phyloP scores from a whole-genome alignment of 164 flowering plant genomes.

The Vitis cinerea region DNA sequence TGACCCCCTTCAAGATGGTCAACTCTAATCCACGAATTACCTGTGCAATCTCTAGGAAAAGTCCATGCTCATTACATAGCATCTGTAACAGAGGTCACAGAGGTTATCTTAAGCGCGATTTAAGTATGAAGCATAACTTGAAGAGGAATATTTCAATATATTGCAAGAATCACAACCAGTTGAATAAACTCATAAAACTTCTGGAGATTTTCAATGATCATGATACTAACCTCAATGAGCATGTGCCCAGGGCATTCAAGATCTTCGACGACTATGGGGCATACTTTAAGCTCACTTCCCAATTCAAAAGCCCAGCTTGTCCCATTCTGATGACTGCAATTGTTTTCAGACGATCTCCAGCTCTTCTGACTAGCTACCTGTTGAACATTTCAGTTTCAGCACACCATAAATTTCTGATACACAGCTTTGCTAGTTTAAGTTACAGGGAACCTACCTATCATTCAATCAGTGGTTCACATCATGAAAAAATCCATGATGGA shows the following conservation, averaged over 20 bases:
- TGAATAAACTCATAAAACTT: too few species aligned
- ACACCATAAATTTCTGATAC: neutral
- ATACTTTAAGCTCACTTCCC: constrained; percentile 27
- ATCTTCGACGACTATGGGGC: constrained; percentile 64
- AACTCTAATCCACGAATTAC: constrained; percentile 53
- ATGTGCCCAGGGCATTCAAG: constrained; percentile 53
- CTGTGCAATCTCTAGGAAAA: constrained; percentile 82
- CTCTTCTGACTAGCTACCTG: constrained; percentile 33
- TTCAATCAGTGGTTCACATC: neutral
- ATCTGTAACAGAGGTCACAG: constrained; percentile 40
- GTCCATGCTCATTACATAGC: constrained; percentile 60
- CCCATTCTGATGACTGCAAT: constrained; percentile 28
- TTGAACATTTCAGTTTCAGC: neutral
- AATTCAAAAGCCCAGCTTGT: constrained; percentile 53
- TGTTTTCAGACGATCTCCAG: constrained; percentile 24
- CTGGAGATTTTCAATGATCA: neutral
- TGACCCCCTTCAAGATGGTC: constrained; percentile 67
- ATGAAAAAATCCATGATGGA: too few species aligned
- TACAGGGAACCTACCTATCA: neutral
- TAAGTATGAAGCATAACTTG: constrained; percentile 15
- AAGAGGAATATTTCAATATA: neutral
- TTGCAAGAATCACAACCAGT: too few species aligned
- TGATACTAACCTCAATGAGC: constrained; percentile 50
- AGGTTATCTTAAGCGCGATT: too few species aligned
- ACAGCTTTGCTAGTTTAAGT: neutral